Evolutionary conservation across 331 rosid species (phyloP).

Genomic region (Telfairia occidentalis): DNA sequence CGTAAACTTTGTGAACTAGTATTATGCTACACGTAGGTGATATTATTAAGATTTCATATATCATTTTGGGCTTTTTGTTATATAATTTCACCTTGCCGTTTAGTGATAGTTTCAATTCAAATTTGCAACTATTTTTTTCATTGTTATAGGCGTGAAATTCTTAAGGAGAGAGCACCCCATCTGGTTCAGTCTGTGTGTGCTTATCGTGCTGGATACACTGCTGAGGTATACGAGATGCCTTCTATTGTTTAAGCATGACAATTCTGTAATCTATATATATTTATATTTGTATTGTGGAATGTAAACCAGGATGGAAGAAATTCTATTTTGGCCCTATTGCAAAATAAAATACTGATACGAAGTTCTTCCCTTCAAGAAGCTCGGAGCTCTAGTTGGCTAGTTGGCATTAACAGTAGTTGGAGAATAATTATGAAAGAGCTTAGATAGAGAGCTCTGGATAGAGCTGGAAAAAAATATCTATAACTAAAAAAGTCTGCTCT

Average conservation of each 20-base stretch:
- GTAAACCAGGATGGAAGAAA: neutral
- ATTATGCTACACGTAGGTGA: constrained; percentile 63
- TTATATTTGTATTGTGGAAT: neutral
- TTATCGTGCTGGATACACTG: constrained; percentile 84
- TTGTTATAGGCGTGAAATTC: constrained; percentile 69
- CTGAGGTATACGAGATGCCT: constrained; percentile 38
- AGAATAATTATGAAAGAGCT: neutral
- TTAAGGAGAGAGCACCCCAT: constrained; percentile 60
- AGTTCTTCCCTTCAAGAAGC: neutral
- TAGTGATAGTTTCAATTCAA: neutral
- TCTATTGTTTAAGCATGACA: neutral
- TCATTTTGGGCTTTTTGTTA: neutral
- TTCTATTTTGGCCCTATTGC: neutral
- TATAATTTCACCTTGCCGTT: neutral
- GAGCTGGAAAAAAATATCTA: too few relatives aligned
- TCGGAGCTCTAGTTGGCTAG: neutral
- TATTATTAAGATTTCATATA: neutral
- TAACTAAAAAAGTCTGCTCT: too few relatives aligned
- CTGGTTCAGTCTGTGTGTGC: constrained; percentile 53
- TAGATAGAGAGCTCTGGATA: neutral
- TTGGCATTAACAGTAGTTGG: neutral
- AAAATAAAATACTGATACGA: neutral
- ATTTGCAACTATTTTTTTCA: constrained; percentile 7
- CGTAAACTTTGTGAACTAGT: constrained; percentile 88
- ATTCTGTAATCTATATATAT: neutral